Evolutionary conservation across 1,284 basidiomycete species (phyloP).

Genomic region (Moesziomyces sp.): DNA sequence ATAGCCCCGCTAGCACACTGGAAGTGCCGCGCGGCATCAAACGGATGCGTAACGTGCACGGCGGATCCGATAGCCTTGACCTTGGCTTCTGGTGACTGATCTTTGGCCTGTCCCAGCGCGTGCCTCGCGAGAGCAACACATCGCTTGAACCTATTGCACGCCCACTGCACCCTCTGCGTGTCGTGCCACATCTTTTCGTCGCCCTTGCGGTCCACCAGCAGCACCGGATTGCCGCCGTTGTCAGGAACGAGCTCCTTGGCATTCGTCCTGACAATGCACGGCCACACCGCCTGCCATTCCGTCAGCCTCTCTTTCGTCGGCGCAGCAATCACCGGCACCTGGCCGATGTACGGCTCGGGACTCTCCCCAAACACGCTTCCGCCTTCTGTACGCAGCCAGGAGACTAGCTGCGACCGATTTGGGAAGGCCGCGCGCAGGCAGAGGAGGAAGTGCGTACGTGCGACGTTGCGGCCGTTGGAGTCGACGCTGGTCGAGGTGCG

Average conservation of each 20-base stretch:
- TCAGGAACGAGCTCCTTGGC: constrained; percentile 29
- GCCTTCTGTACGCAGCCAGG: constrained; percentile 14
- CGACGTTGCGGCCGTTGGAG: constrained; percentile 4
- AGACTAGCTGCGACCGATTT: constrained; percentile 12
- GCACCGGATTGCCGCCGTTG: constrained; percentile 8
- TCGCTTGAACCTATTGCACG: constrained; percentile 26
- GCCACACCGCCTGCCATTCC: constrained; percentile 68
- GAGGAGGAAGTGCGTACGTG: constrained; percentile 36
- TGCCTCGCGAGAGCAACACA: constrained; percentile 40
- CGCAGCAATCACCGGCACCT: constrained; percentile 79
- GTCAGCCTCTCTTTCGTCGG: constrained; percentile 77
- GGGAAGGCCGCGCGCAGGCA: constrained; percentile 33
- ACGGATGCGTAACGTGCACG: constrained; percentile 51
- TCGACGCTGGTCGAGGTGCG: constrained; percentile 24
- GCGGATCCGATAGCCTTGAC: constrained; percentile 29
- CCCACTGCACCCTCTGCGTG: constrained; percentile 27
- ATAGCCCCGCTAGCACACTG: neutral
- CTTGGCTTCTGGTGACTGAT: neutral
- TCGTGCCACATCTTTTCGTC: constrained; percentile 43
- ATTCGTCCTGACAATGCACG: constrained; percentile 55
- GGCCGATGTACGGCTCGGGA: constrained; percentile 68
- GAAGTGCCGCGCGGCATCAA: constrained; percentile 7
- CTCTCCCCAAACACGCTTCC: constrained; percentile 13
- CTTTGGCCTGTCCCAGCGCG: constrained; percentile 9
- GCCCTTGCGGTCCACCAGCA: constrained; percentile 47